These are phyloP conservation scores for Teratosphaeriaceae sp. DNA, from an alignment of 2,329 filamentous ascomycete species.

Conservation along the genomic window DNA sequence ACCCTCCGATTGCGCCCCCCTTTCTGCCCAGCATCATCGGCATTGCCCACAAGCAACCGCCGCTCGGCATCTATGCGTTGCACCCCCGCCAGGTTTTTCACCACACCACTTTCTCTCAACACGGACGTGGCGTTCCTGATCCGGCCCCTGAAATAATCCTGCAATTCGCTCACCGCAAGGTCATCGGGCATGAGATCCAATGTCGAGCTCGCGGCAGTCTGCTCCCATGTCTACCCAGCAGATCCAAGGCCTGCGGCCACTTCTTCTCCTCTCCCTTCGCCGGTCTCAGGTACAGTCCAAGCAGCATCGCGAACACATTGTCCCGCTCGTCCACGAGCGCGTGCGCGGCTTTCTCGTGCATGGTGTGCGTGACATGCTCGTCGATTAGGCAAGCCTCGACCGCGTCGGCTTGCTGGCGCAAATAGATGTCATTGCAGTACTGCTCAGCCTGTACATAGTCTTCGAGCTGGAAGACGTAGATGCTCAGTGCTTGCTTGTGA, in stretches of 20 bases:
- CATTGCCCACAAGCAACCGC: slow-evolving; percentile 67
- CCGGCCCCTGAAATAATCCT: slow-evolving; percentile 85
- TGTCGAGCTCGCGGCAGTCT: slow-evolving; percentile 78
- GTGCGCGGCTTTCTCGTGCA: slow-evolving; percentile 2
- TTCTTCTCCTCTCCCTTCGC: slow-evolving; percentile 58
- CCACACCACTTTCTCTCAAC: slow-evolving; percentile 72
- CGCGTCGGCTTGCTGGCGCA: slow-evolving; percentile 28
- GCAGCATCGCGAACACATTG: slow-evolving; percentile 89
- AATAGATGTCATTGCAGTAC: slow-evolving; percentile 88
- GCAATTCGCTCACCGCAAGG: slow-evolving; percentile 70
- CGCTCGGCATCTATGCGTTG: slow-evolving; percentile 73
- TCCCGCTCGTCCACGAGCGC: neutral
- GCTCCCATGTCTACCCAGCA: slow-evolving; percentile 89
- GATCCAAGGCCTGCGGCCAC: slow-evolving; percentile 70
- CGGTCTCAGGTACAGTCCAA: slow-evolving; percentile 83
- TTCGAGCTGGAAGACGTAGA: slow-evolving; percentile 91
- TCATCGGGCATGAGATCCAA: slow-evolving; percentile 76
- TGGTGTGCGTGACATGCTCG: slow-evolving; percentile 17
- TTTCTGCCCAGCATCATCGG: slow-evolving; percentile 47
- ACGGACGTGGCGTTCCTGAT: slow-evolving; percentile 80
- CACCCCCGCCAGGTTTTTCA: slow-evolving; percentile 68
- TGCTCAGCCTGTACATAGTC: slow-evolving; percentile 89
- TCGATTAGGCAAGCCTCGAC: slow-evolving; percentile 14
- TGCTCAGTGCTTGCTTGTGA: slow-evolving; percentile 91
- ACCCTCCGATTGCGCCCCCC: slow-evolving; percentile 60